phyloP scores from a whole-genome alignment of 192 early-diverging fungal genomes.

The Podila epigama region DNA sequence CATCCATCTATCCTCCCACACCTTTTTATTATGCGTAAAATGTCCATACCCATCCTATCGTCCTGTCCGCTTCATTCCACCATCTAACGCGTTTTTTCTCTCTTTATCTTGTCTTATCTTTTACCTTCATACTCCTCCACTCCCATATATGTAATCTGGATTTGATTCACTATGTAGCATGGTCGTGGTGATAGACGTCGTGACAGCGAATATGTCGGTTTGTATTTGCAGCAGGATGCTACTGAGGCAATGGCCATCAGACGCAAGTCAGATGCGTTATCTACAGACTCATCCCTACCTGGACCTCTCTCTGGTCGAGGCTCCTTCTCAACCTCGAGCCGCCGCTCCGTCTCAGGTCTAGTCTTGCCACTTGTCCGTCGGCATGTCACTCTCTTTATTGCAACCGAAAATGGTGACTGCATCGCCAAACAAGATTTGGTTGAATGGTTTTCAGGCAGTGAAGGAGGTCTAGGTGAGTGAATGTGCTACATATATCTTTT shows the following conservation, averaged over 20 bases:
- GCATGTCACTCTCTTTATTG: slow-evolving; percentile 40
- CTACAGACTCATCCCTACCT: slow-evolving; percentile 15
- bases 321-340: slow-evolving; percentile 23
- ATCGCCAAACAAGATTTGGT: slow-evolving; percentile 38
- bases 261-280: not conserved
- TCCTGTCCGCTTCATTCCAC: too few relatives aligned
- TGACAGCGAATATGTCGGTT: slow-evolving; percentile 39
- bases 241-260: slow-evolving; percentile 4
- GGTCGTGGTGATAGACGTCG: slow-evolving; percentile 47
- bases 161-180: slow-evolving; percentile 14
- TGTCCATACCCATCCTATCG: too few relatives aligned
- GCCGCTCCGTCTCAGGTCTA: slow-evolving; percentile 24
- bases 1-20: too few relatives aligned
- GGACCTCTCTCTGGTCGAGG: slow-evolving; percentile 9
- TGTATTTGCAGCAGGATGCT: slow-evolving; percentile 42
- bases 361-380: slow-evolving; percentile 26
- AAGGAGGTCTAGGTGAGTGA: slow-evolving; percentile 39
- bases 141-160: not conserved
- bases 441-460: slow-evolving; percentile 46
- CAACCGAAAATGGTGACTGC: slow-evolving; percentile 34
- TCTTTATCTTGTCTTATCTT: not conserved
- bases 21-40: not conserved
- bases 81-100: too few relatives aligned
- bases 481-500: not conserved
- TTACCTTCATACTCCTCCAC: not conserved